Percentiles rank a stretch among this genome's conserved stretches.
These are phyloP conservation scores for Malassezia restricta DNA, from an alignment of 1,284 basidiomycete species.

Conservation along the genomic window DNA sequence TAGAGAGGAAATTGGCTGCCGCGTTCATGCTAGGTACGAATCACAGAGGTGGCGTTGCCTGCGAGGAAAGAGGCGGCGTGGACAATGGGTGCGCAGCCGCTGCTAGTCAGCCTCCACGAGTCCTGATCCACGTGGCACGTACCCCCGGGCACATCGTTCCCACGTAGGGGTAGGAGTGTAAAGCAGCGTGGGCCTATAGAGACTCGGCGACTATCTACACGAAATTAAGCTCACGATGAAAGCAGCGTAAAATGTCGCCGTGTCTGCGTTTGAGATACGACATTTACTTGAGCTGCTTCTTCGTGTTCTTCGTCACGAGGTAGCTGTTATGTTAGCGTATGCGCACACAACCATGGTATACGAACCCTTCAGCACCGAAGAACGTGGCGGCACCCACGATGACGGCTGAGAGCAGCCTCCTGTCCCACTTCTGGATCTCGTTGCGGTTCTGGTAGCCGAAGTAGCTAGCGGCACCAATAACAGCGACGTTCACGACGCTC, in stretches of 20 bases:
- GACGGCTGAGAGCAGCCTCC: slow-evolving; percentile 27
- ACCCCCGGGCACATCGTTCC: no score
- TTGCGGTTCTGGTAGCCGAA: slow-evolving; percentile 40
- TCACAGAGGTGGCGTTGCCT: neutral
- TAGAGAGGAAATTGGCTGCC: slow-evolving; percentile 10
- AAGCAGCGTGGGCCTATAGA: neutral
- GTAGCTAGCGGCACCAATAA: slow-evolving; percentile 38
- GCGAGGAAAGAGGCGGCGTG: neutral
- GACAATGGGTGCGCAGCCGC: neutral
- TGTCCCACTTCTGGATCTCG: slow-evolving; percentile 30
- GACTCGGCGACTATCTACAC: neutral
- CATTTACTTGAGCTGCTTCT: slow-evolving; percentile 17
- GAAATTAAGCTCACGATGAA: neutral
- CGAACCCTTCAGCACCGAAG: slow-evolving; percentile 31
- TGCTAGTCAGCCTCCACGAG: slow-evolving; percentile 15
- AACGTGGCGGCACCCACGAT: slow-evolving; percentile 32
- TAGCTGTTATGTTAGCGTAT: neutral
- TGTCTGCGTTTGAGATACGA: no score
- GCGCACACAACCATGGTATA: neutral
- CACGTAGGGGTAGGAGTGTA: neutral
- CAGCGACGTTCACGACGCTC: slow-evolving; percentile 35
- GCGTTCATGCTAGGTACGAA: slow-evolving; percentile 1
- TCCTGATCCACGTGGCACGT: no score
- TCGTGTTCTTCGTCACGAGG: slow-evolving; percentile 3
- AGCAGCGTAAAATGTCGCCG: no score